phyloP scores from a whole-genome alignment of 2,329 filamentous ascomycete species.

The Cladosporium velox region DNA sequence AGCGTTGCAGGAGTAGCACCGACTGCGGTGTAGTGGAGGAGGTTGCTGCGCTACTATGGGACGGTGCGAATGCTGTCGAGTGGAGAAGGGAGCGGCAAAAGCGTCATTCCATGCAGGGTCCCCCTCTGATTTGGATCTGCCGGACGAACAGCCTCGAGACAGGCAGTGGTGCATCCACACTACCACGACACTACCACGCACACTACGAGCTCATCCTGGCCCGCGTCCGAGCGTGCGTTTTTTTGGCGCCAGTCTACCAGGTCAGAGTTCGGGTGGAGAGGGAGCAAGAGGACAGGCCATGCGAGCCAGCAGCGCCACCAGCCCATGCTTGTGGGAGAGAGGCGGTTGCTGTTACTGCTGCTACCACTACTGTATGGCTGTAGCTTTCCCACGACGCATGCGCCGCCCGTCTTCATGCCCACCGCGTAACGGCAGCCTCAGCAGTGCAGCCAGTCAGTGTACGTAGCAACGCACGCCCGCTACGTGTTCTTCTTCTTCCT shows the following conservation, averaged over 20 bases:
- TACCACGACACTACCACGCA: neutral
- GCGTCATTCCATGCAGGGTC: neutral
- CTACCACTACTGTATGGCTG: neutral
- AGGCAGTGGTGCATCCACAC: neutral
- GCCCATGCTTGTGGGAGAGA: neutral
- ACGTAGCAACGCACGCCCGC: neutral
- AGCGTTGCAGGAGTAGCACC: conserved; percentile 15
- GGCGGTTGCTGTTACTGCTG: neutral
- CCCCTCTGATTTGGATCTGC: conserved; percentile 15
- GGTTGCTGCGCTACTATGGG: conserved; percentile 17
- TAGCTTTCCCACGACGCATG: neutral
- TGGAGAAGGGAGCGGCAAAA: conserved; percentile 9
- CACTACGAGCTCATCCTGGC: neutral
- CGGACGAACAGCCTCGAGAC: neutral
- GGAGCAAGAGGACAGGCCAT: neutral
- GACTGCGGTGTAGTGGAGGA: conserved; percentile 15
- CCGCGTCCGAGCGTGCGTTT: neutral
- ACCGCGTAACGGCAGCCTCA: neutral
- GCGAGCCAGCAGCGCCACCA: neutral
- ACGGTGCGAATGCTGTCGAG: conserved; percentile 15
- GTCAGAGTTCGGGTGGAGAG: neutral
- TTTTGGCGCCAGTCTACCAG: neutral
- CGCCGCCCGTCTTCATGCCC: conserved; percentile 2
- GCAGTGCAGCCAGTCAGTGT: neutral
- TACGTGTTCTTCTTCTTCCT: neutral